phyloP scores from a whole-genome alignment of 371 early-diverging fungal genomes.

The Apophysomyces elegans region DNA sequence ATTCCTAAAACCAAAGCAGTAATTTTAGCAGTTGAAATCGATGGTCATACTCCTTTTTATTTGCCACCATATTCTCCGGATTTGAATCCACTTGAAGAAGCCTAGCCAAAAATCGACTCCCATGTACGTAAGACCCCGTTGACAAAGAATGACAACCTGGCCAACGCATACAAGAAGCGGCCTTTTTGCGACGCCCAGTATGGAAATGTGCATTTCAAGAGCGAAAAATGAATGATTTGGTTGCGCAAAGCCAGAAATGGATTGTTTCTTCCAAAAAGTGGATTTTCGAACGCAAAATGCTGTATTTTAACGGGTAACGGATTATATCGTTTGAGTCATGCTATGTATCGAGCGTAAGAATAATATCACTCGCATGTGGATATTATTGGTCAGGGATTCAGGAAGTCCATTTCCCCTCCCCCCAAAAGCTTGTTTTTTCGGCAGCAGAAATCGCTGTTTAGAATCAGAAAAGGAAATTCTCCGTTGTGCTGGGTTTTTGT shows the following conservation, averaged over 20 bases:
- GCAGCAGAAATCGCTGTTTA: no score
- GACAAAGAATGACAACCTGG: slow-evolving; percentile 5
- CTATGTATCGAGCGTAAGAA: no score
- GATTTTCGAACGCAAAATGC: background rate
- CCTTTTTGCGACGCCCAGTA: background rate
- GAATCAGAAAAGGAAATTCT: no score
- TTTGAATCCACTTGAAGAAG: slow-evolving; percentile 1
- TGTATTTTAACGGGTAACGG: background rate
- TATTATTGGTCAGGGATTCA: no score
- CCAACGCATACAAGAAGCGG: slow-evolving; percentile 1
- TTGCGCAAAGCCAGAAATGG: background rate
- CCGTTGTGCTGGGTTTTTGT: background rate
- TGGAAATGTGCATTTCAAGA: background rate
- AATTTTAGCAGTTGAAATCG: no score
- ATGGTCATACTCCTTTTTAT: no score
- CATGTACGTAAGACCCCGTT: slow-evolving; percentile 8
- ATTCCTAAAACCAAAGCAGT: no score
- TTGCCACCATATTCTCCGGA: slow-evolving; percentile 4
- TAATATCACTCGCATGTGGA: no score
- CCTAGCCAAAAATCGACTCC: slow-evolving; percentile 1
- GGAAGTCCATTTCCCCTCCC: no score
- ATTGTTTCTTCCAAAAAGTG: background rate
- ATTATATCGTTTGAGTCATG: no score
- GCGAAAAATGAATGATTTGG: background rate
- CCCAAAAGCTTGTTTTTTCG: no score